Conservation (phyloP, 2,329 filamentous ascomycete species). For the Sphaerulina vaccinii region DNA sequence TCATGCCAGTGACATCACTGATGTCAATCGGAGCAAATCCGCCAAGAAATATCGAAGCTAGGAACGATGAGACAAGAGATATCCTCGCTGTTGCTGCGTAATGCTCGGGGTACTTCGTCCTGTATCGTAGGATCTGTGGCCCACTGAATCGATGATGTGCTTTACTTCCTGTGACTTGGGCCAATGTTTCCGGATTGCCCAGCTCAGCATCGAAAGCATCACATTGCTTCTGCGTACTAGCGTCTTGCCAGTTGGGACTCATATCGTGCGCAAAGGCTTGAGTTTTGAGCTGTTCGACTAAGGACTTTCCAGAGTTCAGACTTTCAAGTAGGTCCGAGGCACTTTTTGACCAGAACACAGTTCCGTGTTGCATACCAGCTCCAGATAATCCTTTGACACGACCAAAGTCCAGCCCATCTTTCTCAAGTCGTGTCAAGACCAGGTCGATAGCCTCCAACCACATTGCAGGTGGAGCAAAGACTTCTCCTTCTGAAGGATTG, state of each 20-base stretch:
- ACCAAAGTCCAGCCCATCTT: constrained; percentile 68
- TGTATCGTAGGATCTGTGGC: constrained; percentile 90
- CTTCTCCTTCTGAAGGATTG: constrained; percentile 79
- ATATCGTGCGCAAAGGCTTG: constrained; percentile 77
- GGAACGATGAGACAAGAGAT: constrained; percentile 90
- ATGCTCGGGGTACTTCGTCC: constrained; percentile 73
- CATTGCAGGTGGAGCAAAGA: constrained; percentile 88
- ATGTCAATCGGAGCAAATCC: constrained; percentile 86
- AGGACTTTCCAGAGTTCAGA: constrained; percentile 59
- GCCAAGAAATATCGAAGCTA: constrained; percentile 86
- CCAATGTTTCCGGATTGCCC: constrained; percentile 66
- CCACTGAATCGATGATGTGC: constrained; percentile 98
- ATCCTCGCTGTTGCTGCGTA: constrained; percentile 81
- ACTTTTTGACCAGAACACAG: constrained; percentile 81
- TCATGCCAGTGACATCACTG: constrained; percentile 93
- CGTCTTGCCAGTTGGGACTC: constrained; percentile 97
- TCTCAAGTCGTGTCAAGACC: constrained; percentile 70
- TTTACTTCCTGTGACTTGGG: constrained; percentile 80
- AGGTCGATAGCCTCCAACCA: constrained; percentile 92
- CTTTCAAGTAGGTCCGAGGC: constrained; percentile 64
- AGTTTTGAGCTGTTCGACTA: constrained; percentile 68
- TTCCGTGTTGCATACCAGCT: constrained; percentile 95
- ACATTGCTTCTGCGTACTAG: constrained; percentile 88
- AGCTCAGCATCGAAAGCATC: constrained; percentile 78
- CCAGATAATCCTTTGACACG: constrained; percentile 80